Evolutionary conservation across 805 yeast species (phyloP), one percentile per base, ranked within the genome.

Genomic region (Lachancea lanzarotensis): DNA sequence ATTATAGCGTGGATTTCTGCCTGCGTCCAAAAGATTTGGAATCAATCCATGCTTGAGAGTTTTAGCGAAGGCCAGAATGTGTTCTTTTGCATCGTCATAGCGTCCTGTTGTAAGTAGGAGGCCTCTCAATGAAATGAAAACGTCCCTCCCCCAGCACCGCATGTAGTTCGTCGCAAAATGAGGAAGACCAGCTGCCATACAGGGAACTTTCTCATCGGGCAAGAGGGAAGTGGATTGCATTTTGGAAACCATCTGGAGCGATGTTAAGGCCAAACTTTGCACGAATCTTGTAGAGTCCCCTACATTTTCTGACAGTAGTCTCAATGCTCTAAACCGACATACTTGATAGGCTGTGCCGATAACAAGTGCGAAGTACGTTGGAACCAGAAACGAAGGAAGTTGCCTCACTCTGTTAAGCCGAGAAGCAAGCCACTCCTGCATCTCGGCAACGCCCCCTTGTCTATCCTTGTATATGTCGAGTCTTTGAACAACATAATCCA

Each of bases 61-160:
- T 51, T 84, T 76, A 0, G 95, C 98, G 70, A 89, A 91, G 8
- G 83, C 84, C 38, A 90, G 66, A 48, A 91, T 87, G 61, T 91
- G 98, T 33, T 67, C 60, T 56, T 75, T 82, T 1, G 97, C 97
- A 37, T 81, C 88, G 0, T 83, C 86, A 57, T 62, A 79, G 45
- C 98, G 72, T 10, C 84, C 90, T 0, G 96, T 76, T 1, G 84
- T 81, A 19, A 89, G 67, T 45, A 89, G 66, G 40, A 91, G 70
- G 0, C 98, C 98, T 49, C 96, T 72, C 35, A 84, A 72, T 0
- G 96, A 76, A 38, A 91, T 83, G 61, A 93, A 93, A 0, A 89
- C 95, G 65, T 91, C 98, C 59, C 98, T 76, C 18, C 98, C 98
- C 98, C 98, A 91, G 62, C 96, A 88, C 63, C 98, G 75, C 96